Conservation (phyloP, 2,329 filamentous ascomycete genomes). For the Harringtonia aguacate region DNA sequence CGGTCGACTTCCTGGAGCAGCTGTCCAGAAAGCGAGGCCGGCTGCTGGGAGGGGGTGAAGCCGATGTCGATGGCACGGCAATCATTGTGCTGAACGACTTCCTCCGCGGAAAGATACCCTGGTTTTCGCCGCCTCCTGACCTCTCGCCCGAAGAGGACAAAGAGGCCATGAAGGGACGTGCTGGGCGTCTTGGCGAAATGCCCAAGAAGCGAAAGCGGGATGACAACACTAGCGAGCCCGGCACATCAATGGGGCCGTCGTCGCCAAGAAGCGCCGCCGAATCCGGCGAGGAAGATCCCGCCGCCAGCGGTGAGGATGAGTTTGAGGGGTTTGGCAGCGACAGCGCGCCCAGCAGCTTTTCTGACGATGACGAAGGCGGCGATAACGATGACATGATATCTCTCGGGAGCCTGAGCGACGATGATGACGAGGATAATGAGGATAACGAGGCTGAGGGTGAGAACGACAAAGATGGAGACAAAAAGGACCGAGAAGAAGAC, state of each 20-base stretch:
- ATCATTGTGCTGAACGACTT: slow-evolving; percentile 98
- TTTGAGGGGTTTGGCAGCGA: slow-evolving; percentile 40
- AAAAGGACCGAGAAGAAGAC: background rate
- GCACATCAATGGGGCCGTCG: slow-evolving; percentile 11
- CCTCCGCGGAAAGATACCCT: slow-evolving; percentile 86
- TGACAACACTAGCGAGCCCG: slow-evolving; percentile 34
- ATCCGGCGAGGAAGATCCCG: slow-evolving; percentile 34
- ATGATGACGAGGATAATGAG: slow-evolving; percentile 7
- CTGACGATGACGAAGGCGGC: slow-evolving; percentile 8
- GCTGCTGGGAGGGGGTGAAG: slow-evolving; percentile 74
- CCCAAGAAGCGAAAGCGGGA: slow-evolving; percentile 64
- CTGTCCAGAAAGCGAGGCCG: slow-evolving; percentile 80
- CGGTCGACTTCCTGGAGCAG: slow-evolving; percentile 75
- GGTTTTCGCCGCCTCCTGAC: slow-evolving; percentile 77
- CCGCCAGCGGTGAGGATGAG: slow-evolving; percentile 27
- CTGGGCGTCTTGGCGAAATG: slow-evolving; percentile 79
- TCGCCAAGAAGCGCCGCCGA: background rate
- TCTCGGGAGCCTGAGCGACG: slow-evolving; percentile 12
- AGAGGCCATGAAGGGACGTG: slow-evolving; percentile 51
- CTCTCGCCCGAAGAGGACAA: slow-evolving; percentile 39
- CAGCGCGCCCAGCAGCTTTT: slow-evolving; percentile 20
- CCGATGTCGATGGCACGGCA: slow-evolving; percentile 87
- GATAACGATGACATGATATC: slow-evolving; percentile 12
- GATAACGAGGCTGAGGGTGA: slow-evolving; percentile 5
- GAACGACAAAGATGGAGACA: slow-evolving; percentile 5